Evolutionary conservation across 345 rosid species (phyloP).

Genomic region (Lumnitzera littorea): DNA sequence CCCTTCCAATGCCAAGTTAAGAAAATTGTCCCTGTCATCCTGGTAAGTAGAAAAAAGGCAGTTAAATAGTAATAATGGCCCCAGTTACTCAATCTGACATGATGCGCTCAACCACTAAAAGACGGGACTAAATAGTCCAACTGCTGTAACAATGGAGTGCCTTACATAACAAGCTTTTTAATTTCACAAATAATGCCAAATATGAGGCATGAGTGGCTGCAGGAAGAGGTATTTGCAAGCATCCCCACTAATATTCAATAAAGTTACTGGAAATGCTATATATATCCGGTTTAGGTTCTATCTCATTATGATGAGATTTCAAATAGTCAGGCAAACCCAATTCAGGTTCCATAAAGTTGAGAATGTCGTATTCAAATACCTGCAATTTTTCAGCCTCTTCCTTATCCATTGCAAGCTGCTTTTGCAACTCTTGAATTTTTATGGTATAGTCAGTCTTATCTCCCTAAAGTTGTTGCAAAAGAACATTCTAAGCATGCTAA

Average conservation of each 20-base stretch:
- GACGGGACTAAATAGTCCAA: too few species aligned
- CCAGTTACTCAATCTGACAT: too few species aligned
- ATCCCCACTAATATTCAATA: background rate
- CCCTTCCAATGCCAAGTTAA: constrained; percentile 83
- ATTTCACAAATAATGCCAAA: too few species aligned
- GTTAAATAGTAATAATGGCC: constrained; percentile 2
- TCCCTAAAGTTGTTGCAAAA: constrained; percentile 31
- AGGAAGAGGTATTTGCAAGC: too few species aligned
- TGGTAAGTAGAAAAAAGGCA: constrained; percentile 22
- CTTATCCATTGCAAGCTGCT: constrained; percentile 76
- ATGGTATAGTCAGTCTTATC: constrained; percentile 64
- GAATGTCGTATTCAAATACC: constrained; percentile 29
- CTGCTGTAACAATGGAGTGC: too few species aligned
- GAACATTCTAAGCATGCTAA: background rate
- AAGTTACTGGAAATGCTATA: background rate
- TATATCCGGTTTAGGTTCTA: too few species aligned
- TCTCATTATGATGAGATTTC: too few species aligned
- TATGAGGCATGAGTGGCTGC: too few species aligned
- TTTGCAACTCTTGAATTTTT: constrained; percentile 83
- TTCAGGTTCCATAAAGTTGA: background rate
- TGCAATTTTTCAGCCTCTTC: constrained; percentile 82
- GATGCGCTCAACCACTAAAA: too few species aligned
- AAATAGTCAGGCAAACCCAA: too few species aligned
- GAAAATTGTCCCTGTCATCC: constrained; percentile 92
- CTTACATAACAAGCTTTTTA: too few species aligned